Conservation (phyloP, 2,329 filamentous ascomycete species). For the Cladosporium phlei region DNA sequence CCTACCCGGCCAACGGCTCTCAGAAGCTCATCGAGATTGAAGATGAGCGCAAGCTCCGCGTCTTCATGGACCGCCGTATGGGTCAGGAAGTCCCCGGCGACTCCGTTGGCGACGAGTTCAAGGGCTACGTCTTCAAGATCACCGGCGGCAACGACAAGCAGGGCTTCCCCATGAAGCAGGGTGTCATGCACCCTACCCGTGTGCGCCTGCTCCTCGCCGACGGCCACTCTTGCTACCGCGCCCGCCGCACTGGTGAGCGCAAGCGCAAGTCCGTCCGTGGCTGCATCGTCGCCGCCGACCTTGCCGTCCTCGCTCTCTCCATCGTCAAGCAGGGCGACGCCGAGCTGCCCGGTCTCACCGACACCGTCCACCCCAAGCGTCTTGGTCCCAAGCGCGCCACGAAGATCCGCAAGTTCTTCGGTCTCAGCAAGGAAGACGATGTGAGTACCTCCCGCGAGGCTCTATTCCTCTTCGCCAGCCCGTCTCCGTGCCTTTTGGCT, state of each 20-base stretch:
- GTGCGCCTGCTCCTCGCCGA: slow-evolving; percentile 93
- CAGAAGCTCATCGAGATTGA: slow-evolving; percentile 99
- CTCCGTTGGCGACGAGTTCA: slow-evolving; percentile 97
- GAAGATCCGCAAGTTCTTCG: slow-evolving; percentile 99
- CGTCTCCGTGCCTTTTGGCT: slow-evolving; percentile 18
- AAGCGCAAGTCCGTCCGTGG: slow-evolving; percentile 99
- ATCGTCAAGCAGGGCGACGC: slow-evolving; percentile 97
- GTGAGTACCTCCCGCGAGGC: slow-evolving; percentile 64
- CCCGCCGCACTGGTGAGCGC: slow-evolving; percentile 95
- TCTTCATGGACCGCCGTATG: slow-evolving; percentile 99
- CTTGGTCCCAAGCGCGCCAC: slow-evolving; percentile 99
- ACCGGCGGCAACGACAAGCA: slow-evolving; percentile 99
- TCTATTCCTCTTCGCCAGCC: slow-evolving; percentile 56
- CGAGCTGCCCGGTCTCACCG: slow-evolving; percentile 94
- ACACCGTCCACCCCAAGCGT: slow-evolving; percentile 97
- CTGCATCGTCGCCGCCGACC: slow-evolving; percentile 95
- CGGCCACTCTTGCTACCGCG: slow-evolving; percentile 98
- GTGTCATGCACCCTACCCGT: slow-evolving; percentile 98
- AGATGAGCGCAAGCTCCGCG: slow-evolving; percentile 97
- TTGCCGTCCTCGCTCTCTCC: slow-evolving; percentile 88
- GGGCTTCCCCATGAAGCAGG: slow-evolving; percentile 99
- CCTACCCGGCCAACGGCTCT: slow-evolving; percentile 97
- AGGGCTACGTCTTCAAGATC: slow-evolving; percentile 99
- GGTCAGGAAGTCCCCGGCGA: slow-evolving; percentile 89
- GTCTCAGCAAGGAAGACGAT: slow-evolving; percentile 99